A percentile compares a stretch with the other conserved stretches of the same genome.
Evolutionary conservation across 345 rosid species (phyloP).

Genomic region (Barbarea vulgaris): DNA sequence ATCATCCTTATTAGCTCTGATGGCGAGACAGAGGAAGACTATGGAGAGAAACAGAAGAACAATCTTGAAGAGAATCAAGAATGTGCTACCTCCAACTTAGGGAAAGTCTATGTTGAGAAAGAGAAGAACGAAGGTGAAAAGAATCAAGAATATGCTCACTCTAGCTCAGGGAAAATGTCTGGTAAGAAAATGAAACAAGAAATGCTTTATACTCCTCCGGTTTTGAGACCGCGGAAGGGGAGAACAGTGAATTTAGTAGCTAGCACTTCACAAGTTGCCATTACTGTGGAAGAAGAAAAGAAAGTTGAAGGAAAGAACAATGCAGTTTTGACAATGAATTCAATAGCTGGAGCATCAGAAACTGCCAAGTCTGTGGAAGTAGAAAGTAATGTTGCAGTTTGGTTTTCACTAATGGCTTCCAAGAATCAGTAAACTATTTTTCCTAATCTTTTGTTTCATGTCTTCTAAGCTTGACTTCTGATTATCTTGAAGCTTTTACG

Average conservation of each 20-base stretch:
- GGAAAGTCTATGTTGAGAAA: constrained; percentile 20
- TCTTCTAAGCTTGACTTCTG: neutral
- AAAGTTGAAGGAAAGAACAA: neutral
- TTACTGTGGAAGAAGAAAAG: neutral
- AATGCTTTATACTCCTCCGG: constrained; percentile 5
- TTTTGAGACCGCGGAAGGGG: neutral
- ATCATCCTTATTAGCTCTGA: neutral
- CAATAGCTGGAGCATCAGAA: neutral
- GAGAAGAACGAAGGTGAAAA: neutral
- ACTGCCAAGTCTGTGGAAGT: neutral
- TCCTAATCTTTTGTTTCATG: neutral
- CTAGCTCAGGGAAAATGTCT: constrained; percentile 2
- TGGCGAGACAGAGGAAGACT: neutral
- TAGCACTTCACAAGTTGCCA: neutral
- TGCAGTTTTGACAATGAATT: neutral
- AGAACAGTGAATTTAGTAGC: neutral
- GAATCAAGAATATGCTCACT: neutral
- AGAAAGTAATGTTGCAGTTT: neutral
- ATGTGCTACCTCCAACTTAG: neutral
- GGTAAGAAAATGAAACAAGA: neutral
- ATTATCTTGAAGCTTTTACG: neutral
- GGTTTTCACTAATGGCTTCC: constrained; percentile 21
- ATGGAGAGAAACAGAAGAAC: neutral
- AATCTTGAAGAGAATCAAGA: neutral
- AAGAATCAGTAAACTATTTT: constrained; percentile 9